phyloP scores from a whole-genome alignment of 805 yeast genomes.

The Candida fluviatilis region DNA sequence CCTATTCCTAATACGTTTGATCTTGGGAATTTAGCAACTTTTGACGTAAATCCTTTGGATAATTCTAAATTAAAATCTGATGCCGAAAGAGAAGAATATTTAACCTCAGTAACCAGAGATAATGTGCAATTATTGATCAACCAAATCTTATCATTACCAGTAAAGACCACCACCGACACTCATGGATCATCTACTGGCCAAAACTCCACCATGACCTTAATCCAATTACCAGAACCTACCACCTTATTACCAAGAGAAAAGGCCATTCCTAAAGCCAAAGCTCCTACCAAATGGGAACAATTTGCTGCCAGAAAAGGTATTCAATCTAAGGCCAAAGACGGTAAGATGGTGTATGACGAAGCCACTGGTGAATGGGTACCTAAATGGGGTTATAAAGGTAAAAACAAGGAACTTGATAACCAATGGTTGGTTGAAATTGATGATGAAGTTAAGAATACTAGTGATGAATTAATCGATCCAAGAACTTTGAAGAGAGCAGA shows the following conservation, averaged over 20 bases:
- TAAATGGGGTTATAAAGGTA: conserved; percentile 97
- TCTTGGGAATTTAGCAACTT: conserved; percentile 85
- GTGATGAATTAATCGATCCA: conserved; percentile 75
- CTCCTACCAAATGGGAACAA: conserved; percentile 93
- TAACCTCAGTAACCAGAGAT: conserved; percentile 74
- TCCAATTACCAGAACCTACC: conserved; percentile 78
- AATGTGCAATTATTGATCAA: conserved; percentile 88
- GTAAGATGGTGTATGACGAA: conserved; percentile 87
- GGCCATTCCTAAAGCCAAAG: conserved; percentile 87
- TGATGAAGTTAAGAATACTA: conserved; percentile 54
- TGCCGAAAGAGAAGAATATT: conserved; percentile 54
- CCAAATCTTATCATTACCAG: conserved; percentile 86
- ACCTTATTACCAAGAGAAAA: conserved; percentile 91
- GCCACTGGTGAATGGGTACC: conserved; percentile 92
- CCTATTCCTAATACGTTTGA: conserved; percentile 87
- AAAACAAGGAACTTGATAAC: conserved; percentile 77
- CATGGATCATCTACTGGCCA: conserved; percentile 55
- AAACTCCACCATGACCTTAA: conserved; percentile 73
- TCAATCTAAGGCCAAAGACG: conserved; percentile 81
- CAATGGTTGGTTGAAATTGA: conserved; percentile 97
- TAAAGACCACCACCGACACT: conserved; percentile 79
- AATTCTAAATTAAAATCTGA: conserved; percentile 52
- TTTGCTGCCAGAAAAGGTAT: conserved; percentile 97
- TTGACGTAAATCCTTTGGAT: conserved; percentile 86
- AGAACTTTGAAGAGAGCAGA: conserved; percentile 77